phyloP scores from a whole-genome alignment of 768 basidiomycete genomes.

The Neoboletus magnificus region DNA sequence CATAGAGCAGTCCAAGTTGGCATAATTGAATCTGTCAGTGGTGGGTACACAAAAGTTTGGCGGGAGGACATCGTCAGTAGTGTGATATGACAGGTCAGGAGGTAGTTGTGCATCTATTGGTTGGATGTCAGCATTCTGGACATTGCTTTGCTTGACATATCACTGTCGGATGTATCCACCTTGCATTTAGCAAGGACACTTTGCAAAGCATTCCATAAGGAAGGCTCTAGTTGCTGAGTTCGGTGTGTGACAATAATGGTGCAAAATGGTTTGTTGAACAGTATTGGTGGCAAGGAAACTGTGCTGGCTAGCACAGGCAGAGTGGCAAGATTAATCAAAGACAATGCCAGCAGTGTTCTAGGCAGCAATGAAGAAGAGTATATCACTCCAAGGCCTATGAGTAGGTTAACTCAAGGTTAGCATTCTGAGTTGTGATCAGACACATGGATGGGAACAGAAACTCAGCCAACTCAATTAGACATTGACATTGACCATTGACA shows the following conservation, averaged over 20 bases:
- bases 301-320: slow-evolving; percentile 31
- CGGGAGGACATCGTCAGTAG: slow-evolving; percentile 32
- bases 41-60: slow-evolving; percentile 72
- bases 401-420: neutral
- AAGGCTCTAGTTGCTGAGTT: slow-evolving; percentile 45
- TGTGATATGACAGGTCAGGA: slow-evolving; percentile 11
- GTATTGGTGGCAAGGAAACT: slow-evolving; percentile 32
- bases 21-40: slow-evolving; percentile 92
- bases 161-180: slow-evolving; percentile 5
- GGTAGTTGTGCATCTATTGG: slow-evolving; percentile 9
- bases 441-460: slow-evolving; percentile 2
- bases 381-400: slow-evolving; percentile 10
- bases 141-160: neutral
- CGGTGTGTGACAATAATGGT: slow-evolving; percentile 51
- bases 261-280: slow-evolving; percentile 58
- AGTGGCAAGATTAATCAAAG: slow-evolving; percentile 33
- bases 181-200: slow-evolving; percentile 16
- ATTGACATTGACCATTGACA: no score
- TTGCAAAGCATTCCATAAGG: slow-evolving; percentile 52
- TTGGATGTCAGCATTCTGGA: slow-evolving; percentile 1
- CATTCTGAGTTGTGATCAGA: no score
- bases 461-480: no score
- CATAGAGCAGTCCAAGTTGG: slow-evolving; percentile 88
- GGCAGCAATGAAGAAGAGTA: slow-evolving; percentile 5
- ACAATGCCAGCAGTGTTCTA: slow-evolving; percentile 26